Base-by-base conservation (phyloP, 768 basidiomycete species). In the Ephemerocybe angulata region DNA sequence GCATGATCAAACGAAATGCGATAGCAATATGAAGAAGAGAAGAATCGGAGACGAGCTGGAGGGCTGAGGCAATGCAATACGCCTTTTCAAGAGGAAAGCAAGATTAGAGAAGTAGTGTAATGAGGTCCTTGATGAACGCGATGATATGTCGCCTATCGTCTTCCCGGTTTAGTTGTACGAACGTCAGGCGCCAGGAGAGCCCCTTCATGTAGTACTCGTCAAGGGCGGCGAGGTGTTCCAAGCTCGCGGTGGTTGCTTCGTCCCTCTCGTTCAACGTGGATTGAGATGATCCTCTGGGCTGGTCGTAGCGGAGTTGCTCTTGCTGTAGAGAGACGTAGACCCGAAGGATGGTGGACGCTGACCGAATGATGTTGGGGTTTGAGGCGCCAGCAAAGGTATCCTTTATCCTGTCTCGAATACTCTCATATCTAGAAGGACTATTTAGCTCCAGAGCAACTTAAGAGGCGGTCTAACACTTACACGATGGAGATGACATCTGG, bases 121-220 rank as follows among this genome's bases (percentile, higher is more conserved):
- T 69, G 54, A 77, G 59, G 47, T 60, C 78, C 29, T 87, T 84
- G 55, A 90, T 88, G 87, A 87, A 91, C 52, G 84, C 80, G 56
- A 88, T 79, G 74, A 90, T 79, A 82, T 49, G 82, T 78, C 57
- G 82, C 84, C 24, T 80, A 76, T 17, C 76, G 76, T 44, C 78
- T 76, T 55, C 72, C 67, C 17, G 79, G 71, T 3, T 85, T 76
- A 90, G 67, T 35, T 13, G 21, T 5, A 19, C n/a, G 72, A 93
- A 93, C 57, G 81, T 76, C 74, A 88, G 87, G 62, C 75, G 84
- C 58, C 76, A 84, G n/a, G 83, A 81, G 2, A 93, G 72, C 6
- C 90, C 90, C 56, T 80, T 79, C 88, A 93, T 90, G 27, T 75
- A 75, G 51, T 86, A 65, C 38, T 88, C 85, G 54, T 90, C 87